phyloP scores from a whole-genome alignment of 1,284 basidiomycete species.

The Mycocalia duriaeana region DNA sequence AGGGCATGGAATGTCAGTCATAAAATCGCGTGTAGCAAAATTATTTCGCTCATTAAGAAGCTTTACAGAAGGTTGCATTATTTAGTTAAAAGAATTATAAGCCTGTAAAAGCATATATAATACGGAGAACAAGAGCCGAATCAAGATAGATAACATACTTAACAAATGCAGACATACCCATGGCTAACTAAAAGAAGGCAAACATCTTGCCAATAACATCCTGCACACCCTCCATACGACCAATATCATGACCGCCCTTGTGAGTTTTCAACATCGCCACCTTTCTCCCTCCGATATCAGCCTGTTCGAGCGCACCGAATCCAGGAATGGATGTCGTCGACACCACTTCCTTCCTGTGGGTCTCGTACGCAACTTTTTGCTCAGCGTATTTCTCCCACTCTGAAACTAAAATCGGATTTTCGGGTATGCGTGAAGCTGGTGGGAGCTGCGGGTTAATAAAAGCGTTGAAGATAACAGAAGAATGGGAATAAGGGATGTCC shows the following conservation, averaged over 20 bases:
- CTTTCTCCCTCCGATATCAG: conserved; percentile 40
- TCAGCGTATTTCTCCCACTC: conserved; percentile 36
- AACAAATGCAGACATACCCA: too few species aligned
- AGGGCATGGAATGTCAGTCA: too few species aligned
- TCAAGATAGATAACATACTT: too few species aligned
- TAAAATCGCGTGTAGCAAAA: too few species aligned
- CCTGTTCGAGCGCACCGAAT: conserved; percentile 57
- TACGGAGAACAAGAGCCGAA: too few species aligned
- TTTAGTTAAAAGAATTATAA: too few species aligned
- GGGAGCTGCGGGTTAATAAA: conserved; percentile 66
- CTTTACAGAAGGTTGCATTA: too few species aligned
- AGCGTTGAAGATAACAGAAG: conserved; percentile 64
- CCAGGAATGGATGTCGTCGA: conserved; percentile 41
- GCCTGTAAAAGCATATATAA: too few species aligned
- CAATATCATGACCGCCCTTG: conserved; percentile 67
- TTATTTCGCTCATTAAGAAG: too few species aligned
- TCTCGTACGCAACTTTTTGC: conserved; percentile 30
- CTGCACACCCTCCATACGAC: conserved; percentile 66
- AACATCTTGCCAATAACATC: conserved; percentile 63
- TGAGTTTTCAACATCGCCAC: conserved; percentile 58
- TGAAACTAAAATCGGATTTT: conserved; percentile 24
- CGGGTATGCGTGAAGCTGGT: conserved; percentile 35
- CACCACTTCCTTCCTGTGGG: conserved; percentile 41
- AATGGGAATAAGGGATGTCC: conserved; percentile 78
- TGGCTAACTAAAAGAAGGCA: conserved; percentile 18